Percentiles rank a stretch among this genome's conserved stretches.
Conservation (phyloP, 1,284 basidiomycete species). For the Albatrellus sp. region DNA sequence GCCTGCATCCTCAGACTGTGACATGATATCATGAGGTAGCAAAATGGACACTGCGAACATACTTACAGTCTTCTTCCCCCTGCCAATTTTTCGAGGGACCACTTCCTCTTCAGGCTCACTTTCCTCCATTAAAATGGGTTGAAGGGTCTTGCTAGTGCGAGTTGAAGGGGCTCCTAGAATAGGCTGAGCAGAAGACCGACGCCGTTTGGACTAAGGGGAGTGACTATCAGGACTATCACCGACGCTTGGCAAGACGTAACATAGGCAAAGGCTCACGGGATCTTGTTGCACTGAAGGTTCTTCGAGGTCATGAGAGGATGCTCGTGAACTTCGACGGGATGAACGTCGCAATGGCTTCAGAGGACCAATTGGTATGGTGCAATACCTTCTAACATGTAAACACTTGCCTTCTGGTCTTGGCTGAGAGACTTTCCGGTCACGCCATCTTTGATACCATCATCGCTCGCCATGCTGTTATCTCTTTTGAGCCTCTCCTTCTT, state of each 20-base stretch:
- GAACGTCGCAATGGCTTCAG: constrained; percentile 20
- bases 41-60: constrained; percentile 1
- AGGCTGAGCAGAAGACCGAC: constrained; percentile 61
- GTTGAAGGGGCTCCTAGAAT: constrained; percentile 39
- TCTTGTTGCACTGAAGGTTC: constrained; percentile 7
- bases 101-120: constrained; percentile 66
- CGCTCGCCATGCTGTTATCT: constrained; percentile 60
- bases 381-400: constrained; percentile 2
- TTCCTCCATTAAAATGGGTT: constrained; percentile 50
- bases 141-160: constrained; percentile 20
- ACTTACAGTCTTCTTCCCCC: constrained; percentile 47
- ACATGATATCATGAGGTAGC: constrained; percentile 3
- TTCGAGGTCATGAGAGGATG: constrained; percentile 15
- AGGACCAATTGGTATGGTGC: neutral
- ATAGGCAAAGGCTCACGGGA: constrained; percentile 10
- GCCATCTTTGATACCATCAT: constrained; percentile 71
- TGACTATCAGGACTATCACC: constrained; percentile 3
- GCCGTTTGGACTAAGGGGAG: constrained; percentile 36
- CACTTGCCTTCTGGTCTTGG: constrained; percentile 29
- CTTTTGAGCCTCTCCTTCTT: constrained; percentile 55
- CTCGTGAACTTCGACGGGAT: constrained; percentile 24
- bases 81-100: constrained; percentile 46
- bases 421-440: constrained; percentile 54
- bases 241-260: constrained; percentile 4
- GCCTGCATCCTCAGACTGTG: constrained; percentile 34